phyloP scores from a whole-genome alignment of 805 yeast genomes.

The Kurtzmaniella fragi region DNA sequence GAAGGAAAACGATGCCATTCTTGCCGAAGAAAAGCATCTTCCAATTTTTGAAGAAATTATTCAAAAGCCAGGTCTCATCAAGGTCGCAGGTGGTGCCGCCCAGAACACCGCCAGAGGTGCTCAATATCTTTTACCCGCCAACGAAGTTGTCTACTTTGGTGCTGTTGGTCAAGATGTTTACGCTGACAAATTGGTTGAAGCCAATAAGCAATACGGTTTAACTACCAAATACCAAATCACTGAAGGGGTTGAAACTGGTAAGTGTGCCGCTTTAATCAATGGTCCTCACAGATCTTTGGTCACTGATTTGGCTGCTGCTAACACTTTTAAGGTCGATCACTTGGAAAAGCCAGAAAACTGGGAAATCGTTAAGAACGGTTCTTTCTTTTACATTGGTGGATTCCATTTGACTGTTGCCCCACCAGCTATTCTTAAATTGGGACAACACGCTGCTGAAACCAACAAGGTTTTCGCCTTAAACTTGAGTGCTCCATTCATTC shows the following conservation, averaged over 20 bases:
- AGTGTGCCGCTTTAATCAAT: conserved; percentile 93
- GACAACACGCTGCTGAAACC: conserved; percentile 83
- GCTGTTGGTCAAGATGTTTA: conserved; percentile 92
- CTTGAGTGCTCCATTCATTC: conserved; percentile 94
- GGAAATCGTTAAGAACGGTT: conserved; percentile 75
- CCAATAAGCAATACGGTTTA: conserved; percentile 87
- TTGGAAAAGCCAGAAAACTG: conserved; percentile 87
- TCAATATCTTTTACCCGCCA: conserved; percentile 77
- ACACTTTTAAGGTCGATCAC: conserved; percentile 88
- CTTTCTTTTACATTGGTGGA: conserved; percentile 93
- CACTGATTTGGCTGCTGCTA: conserved; percentile 97
- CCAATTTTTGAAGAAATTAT: conserved; percentile 82
- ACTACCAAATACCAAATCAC: conserved; percentile 80
- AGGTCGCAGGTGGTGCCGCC: conserved; percentile 98
- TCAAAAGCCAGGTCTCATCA: conserved; percentile 51
- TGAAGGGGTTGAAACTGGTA: conserved; percentile 79
- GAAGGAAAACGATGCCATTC: conserved; percentile 91
- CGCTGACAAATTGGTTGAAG: conserved; percentile 72
- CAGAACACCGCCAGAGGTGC: conserved; percentile 99
- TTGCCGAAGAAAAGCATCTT: conserved; percentile 77
- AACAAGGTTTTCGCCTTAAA: conserved; percentile 78
- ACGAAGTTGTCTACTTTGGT: conserved; percentile 90
- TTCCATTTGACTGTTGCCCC: conserved; percentile 98
- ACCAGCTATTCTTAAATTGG: conserved; percentile 83
- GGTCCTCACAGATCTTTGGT: conserved; percentile 88